Evolutionary conservation across 257 asterid species (phyloP).

Genomic region (Scutellaria galericulata): DNA sequence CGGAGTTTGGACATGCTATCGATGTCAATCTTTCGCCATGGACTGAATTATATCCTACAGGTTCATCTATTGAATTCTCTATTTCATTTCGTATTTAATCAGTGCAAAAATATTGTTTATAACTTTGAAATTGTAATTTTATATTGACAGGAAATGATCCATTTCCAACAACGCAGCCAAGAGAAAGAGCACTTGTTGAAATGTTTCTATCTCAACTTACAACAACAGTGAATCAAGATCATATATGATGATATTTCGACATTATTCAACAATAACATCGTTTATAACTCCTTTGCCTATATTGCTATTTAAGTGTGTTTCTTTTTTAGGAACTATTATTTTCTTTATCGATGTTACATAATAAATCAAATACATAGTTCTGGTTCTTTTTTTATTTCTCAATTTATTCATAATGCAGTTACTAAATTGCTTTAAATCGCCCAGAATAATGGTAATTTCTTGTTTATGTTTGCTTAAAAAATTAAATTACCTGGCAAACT

Average conservation of each 20-base stretch:
- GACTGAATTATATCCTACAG: slow-evolving; percentile 68
- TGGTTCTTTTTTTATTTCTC: too few species aligned
- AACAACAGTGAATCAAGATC: slow-evolving; percentile 53
- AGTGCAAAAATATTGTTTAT: background rate
- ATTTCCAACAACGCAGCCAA: slow-evolving; percentile 58
- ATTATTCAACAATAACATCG: slow-evolving; percentile 2
- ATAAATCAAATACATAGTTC: background rate
- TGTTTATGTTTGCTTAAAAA: too few species aligned
- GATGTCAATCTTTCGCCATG: slow-evolving; percentile 76
- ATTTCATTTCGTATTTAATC: background rate
- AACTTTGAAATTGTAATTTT: too few species aligned
- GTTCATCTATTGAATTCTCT: slow-evolving; percentile 32
- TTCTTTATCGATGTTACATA: slow-evolving; percentile 8
- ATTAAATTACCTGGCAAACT: too few species aligned
- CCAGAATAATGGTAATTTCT: too few species aligned
- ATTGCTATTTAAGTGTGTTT: slow-evolving; percentile 15
- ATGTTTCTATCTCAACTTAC: slow-evolving; percentile 67
- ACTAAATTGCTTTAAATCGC: too few species aligned
- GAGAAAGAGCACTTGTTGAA: slow-evolving; percentile 74
- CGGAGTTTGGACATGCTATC: slow-evolving; percentile 58
- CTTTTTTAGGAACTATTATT: background rate
- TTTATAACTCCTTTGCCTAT: background rate
- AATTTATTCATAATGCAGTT: too few species aligned
- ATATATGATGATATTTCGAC: slow-evolving; percentile 29
- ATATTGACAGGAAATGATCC: slow-evolving; percentile 49